Conservation (phyloP, 2,329 filamentous ascomycete genomes). For the Nigrospora sphaerica region DNA sequence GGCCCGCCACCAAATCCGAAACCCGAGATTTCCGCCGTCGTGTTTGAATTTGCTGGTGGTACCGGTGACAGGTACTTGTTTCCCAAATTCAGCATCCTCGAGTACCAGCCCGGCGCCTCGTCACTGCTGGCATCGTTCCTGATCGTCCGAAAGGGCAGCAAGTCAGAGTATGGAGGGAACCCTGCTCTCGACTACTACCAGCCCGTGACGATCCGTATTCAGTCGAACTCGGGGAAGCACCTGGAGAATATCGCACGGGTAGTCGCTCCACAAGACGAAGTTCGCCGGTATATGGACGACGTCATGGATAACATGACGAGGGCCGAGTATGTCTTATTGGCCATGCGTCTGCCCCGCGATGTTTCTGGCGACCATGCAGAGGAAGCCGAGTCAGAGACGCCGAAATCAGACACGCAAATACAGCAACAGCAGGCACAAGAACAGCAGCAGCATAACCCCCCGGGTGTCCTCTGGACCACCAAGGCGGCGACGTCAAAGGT, state of each 20-base stretch:
- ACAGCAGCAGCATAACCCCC: conserved; percentile 6
- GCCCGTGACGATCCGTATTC: conserved; percentile 59
- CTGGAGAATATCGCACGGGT: conserved; percentile 55
- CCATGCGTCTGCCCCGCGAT: conserved; percentile 55
- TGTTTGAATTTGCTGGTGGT: conserved; percentile 61
- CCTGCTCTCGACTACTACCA: conserved; percentile 67
- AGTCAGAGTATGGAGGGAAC: conserved; percentile 58
- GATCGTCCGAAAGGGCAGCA: conserved; percentile 65
- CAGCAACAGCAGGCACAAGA: conserved; percentile 9
- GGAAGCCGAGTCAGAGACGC: conserved; percentile 8
- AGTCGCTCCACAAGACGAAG: conserved; percentile 56
- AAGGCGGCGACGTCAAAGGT: conserved; percentile 11
- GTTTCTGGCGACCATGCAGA: conserved; percentile 26
- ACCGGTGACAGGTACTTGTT: conserved; percentile 72
- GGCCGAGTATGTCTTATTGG: conserved; percentile 59
- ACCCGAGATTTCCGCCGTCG: conserved; percentile 57
- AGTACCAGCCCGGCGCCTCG: conserved; percentile 52
- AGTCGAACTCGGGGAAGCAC: conserved; percentile 44
- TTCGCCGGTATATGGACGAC: conserved; percentile 61
- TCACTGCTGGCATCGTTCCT: conserved; percentile 70
- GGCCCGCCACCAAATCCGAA: conserved; percentile 46
- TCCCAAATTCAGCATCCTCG: conserved; percentile 70
- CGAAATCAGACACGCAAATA: conserved; percentile 14
- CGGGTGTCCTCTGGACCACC: conserved; percentile 26
- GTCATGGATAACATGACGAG: conserved; percentile 64